These are phyloP conservation scores for Aciculoconidium aculeatum DNA, from an alignment of 805 yeast genomes.

Conservation along the genomic window DNA sequence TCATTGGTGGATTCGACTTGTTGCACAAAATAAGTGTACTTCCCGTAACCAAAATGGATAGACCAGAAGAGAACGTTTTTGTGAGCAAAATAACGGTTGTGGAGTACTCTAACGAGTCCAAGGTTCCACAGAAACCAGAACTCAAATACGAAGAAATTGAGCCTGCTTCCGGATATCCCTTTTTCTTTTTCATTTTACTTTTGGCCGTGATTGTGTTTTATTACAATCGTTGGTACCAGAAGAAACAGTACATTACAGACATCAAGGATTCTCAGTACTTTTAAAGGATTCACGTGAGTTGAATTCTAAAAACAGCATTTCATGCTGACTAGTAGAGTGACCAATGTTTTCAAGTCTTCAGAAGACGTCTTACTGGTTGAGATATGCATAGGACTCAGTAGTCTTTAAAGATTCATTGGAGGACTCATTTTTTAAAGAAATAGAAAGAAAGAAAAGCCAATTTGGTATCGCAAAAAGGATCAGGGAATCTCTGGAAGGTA, in stretches of 20 bases:
- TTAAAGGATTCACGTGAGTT: too few relatives aligned
- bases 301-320: background rate
- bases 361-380: too few relatives aligned
- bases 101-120: background rate
- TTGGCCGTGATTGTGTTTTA: conserved; percentile 7
- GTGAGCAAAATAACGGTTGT: conserved; percentile 11
- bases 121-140: background rate
- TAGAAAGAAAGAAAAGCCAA: too few relatives aligned
- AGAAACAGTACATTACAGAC: conserved; percentile 18
- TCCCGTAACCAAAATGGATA: background rate
- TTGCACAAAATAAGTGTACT: conserved; percentile 16
- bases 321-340: too few relatives aligned
- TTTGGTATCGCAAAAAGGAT: too few relatives aligned
- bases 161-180: conserved; percentile 6
- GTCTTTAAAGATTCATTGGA: too few relatives aligned
- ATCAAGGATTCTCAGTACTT: conserved; percentile 20
- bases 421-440: too few relatives aligned
- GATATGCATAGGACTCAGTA: too few relatives aligned
- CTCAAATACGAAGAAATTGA: conserved; percentile 5
- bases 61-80: conserved; percentile 14
- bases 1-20: conserved; percentile 17
- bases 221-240: conserved; percentile 14
- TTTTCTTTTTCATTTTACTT: conserved; percentile 10
- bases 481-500: too few relatives aligned
- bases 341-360: too few relatives aligned